These are phyloP conservation scores for Boletus reticulatus DNA, from an alignment of 768 basidiomycete species.

Conservation along the genomic window DNA sequence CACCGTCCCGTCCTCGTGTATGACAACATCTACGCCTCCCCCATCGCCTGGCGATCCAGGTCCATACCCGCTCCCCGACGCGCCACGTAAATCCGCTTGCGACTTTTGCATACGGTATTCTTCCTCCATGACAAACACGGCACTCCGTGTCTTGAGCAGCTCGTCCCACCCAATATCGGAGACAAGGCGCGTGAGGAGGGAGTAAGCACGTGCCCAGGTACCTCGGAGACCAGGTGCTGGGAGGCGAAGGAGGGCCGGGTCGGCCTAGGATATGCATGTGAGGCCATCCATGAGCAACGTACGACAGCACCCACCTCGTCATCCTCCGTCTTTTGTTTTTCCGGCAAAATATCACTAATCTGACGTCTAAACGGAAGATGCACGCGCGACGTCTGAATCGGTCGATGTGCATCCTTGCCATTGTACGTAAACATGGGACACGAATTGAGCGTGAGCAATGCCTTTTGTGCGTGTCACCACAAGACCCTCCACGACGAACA, in stretches of 20 bases:
- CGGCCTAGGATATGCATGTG: constrained; percentile 53
- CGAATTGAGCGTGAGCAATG: constrained; percentile 93
- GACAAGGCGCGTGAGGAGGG: constrained; percentile 86
- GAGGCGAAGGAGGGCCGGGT: constrained; percentile 89
- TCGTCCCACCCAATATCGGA: constrained; percentile 99
- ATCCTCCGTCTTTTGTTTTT: constrained; percentile 76
- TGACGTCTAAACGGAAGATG: constrained; percentile 85
- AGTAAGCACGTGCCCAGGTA: constrained; percentile 94
- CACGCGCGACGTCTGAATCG: constrained; percentile 72
- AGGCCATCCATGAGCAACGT: not conserved
- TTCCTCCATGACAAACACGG: constrained; percentile 99
- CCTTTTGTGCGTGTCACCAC: constrained; percentile 33
- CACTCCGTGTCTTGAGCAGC: constrained; percentile 88
- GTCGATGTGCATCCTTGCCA: constrained; percentile 89
- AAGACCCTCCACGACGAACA: not conserved
- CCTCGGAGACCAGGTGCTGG: constrained; percentile 94
- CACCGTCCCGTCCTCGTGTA: constrained; percentile 65
- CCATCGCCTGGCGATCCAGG: not conserved
- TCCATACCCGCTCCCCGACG: constrained; percentile 13
- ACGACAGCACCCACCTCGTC: constrained; percentile 56
- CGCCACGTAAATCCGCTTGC: constrained; percentile 58
- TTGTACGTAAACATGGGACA: constrained; percentile 99
- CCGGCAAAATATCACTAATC: constrained; percentile 89
- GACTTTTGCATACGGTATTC: constrained; percentile 98
- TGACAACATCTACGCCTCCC: constrained; percentile 36